These are phyloP conservation scores for Trichophyton rubrum DNA, from an alignment of 2,329 filamentous ascomycete species.

Conservation along the genomic window DNA sequence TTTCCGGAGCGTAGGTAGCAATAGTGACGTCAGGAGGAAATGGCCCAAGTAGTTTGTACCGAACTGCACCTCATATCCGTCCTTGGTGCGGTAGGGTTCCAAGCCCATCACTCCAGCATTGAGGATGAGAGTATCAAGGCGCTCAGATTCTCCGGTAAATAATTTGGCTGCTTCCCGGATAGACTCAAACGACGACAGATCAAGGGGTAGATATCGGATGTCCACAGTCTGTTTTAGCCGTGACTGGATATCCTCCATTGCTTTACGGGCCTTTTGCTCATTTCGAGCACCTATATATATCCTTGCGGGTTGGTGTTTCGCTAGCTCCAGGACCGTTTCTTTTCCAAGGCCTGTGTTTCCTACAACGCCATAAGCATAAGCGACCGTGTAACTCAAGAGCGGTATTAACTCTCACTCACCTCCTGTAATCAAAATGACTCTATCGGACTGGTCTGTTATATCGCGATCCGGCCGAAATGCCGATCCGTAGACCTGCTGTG, in stretches of 20 bases:
- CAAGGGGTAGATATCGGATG: conserved; percentile 37
- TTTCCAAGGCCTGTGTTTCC: conserved; percentile 37
- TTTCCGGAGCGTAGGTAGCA: conserved; percentile 30
- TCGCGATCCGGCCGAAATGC: conserved; percentile 33
- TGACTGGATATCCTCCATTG: conserved; percentile 33
- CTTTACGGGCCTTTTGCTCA: conserved; percentile 30
- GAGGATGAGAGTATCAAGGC: conserved; percentile 35
- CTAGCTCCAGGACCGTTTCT: conserved; percentile 37
- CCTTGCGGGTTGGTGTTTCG: conserved; percentile 39
- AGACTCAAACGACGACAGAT: conserved; percentile 40
- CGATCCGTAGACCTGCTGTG: conserved; percentile 5
- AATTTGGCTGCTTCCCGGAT: conserved; percentile 33
- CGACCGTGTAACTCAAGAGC: background rate
- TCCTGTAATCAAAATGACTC: conserved; percentile 42
- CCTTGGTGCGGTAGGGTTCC: conserved; percentile 25
- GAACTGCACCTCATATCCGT: conserved; percentile 35
- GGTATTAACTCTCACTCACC: conserved; percentile 22
- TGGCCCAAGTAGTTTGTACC: conserved; percentile 39
- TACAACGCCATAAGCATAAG: background rate
- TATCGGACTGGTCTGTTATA: conserved; percentile 36
- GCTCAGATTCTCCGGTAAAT: conserved; percentile 30
- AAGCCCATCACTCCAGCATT: conserved; percentile 39
- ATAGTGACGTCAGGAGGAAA: conserved; percentile 33
- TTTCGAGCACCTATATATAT: conserved; percentile 45
- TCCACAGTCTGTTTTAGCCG: conserved; percentile 20